Evolutionary conservation across 345 rosid species (phyloP).

Genomic region (Moricandia moricandioides): DNA sequence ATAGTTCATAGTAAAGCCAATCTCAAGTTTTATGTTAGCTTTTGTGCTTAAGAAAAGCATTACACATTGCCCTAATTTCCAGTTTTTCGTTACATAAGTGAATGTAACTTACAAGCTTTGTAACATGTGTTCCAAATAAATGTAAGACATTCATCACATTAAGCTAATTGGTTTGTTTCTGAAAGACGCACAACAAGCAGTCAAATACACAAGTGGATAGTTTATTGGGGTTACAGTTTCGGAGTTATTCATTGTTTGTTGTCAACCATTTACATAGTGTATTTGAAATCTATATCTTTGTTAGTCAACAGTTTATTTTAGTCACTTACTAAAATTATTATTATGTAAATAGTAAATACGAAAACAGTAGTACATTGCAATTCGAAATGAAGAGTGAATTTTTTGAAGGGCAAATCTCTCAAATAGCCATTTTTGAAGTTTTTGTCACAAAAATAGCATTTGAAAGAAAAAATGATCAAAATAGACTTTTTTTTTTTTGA

Average conservation of each 20-base stretch:
- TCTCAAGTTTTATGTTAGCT: constrained; percentile 4
- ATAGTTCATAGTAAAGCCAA: background rate
- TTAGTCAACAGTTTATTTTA: background rate
- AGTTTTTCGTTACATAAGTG: background rate
- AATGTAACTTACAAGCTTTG: constrained; percentile 4
- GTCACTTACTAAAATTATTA: background rate
- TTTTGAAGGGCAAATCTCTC: too few relatives aligned
- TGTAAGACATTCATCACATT: background rate
- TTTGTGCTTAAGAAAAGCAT: background rate
- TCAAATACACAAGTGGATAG: background rate
- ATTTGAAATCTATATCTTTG: background rate
- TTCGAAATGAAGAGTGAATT: background rate
- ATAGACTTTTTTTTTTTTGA: too few relatives aligned
- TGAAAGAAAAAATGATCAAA: too few relatives aligned
- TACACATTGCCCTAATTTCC: background rate
- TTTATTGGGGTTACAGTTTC: background rate
- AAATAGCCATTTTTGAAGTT: too few relatives aligned
- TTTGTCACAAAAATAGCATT: too few relatives aligned
- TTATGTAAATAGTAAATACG: background rate
- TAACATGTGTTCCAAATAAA: background rate
- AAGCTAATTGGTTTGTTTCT: background rate
- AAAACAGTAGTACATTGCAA: background rate
- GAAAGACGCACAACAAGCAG: background rate
- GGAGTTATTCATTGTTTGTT: background rate
- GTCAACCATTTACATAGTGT: background rate